phyloP scores from a whole-genome alignment of 805 yeast genomes.

The Priceomyces medius region DNA sequence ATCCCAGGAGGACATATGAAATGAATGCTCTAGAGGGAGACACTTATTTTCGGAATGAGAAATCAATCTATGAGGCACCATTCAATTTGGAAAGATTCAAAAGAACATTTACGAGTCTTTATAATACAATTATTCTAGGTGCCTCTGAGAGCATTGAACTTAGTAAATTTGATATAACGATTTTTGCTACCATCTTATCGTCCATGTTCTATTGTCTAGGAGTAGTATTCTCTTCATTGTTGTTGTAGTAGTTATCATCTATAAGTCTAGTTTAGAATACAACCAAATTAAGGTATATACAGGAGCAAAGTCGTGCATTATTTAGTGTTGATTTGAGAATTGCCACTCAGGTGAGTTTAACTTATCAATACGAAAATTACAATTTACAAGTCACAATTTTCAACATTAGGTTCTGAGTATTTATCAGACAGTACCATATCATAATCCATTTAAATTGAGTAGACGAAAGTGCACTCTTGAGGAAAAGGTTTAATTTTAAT shows the following conservation, averaged over 20 bases:
- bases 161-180: background rate
- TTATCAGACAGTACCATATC: too few relatives aligned
- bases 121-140: background rate
- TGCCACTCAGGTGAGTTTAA: constrained; percentile 1
- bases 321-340: background rate
- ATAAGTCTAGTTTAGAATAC: background rate
- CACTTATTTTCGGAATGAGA: too few relatives aligned
- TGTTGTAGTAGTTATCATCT: background rate
- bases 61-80: background rate
- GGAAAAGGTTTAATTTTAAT: background rate
- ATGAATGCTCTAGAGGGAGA: too few relatives aligned
- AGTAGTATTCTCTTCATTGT: background rate
- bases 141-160: background rate
- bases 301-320: background rate
- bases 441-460: too few relatives aligned
- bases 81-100: background rate
- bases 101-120: background rate
- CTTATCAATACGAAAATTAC: background rate
- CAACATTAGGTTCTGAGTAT: too few relatives aligned
- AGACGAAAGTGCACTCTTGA: too few relatives aligned
- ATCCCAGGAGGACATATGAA: too few relatives aligned
- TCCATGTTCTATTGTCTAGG: background rate
- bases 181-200: background rate
- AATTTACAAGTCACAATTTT: too few relatives aligned
- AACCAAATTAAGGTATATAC: background rate